A percentile compares a stretch with the other conserved stretches of the same genome.
These are phyloP conservation scores for Fulvia fulva DNA, from an alignment of 2,329 filamentous ascomycete species.

Conservation along the genomic window DNA sequence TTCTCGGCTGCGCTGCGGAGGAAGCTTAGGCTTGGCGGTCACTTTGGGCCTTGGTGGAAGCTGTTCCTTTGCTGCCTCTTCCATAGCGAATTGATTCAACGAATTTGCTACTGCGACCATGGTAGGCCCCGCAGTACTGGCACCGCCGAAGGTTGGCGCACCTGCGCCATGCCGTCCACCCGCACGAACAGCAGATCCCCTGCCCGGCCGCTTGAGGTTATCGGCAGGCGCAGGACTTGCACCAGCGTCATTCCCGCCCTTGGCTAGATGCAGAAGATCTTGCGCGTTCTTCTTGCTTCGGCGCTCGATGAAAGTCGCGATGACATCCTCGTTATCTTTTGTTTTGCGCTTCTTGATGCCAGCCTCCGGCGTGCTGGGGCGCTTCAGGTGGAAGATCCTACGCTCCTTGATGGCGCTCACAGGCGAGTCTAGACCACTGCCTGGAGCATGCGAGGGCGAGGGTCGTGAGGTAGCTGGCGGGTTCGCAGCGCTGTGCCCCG, in stretches of 20 bases:
- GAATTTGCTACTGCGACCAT: conserved; percentile 24
- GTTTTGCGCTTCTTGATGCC: conserved; percentile 14
- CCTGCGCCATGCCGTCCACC: conserved; percentile 1
- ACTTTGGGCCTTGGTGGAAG: conserved; percentile 17
- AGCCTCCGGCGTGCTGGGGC: conserved; percentile 13
- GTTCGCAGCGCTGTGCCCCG: conserved; percentile 3
- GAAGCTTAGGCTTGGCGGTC: conserved; percentile 27
- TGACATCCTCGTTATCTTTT: conserved; percentile 13
- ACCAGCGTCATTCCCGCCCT: conserved; percentile 7
- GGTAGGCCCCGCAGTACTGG: background rate
- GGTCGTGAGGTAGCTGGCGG: background rate
- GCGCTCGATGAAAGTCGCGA: conserved; percentile 30
- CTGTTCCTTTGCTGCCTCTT: conserved; percentile 21
- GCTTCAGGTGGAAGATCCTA: conserved; percentile 23
- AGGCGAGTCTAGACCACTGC: conserved; percentile 14
- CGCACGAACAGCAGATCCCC: conserved; percentile 15
- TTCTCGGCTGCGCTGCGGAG: conserved; percentile 24
- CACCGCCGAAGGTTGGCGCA: background rate
- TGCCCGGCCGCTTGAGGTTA: conserved; percentile 24
- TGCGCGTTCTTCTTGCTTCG: conserved; percentile 13
- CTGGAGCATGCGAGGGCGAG: conserved; percentile 11
- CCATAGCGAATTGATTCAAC: conserved; percentile 28
- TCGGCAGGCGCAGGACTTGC: background rate
- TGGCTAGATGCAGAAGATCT: conserved; percentile 7
- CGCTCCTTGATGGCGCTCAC: conserved; percentile 11